These are phyloP conservation scores for Ophiostoma quercus DNA, from an alignment of 2,329 filamentous ascomycete genomes.

Conservation along the genomic window DNA sequence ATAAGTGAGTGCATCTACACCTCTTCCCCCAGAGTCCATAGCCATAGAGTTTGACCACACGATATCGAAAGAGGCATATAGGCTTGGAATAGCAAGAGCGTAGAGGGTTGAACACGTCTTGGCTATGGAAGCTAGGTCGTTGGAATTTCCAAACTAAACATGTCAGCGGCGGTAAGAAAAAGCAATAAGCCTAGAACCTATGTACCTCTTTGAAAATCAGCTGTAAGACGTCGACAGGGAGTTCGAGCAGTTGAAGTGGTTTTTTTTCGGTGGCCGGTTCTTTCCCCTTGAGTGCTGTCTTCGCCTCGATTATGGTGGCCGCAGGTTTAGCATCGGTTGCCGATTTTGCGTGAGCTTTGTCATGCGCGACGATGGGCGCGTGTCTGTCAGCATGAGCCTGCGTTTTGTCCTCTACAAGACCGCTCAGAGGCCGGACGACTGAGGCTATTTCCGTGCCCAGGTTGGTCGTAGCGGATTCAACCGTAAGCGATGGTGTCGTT, in stretches of 20 bases:
- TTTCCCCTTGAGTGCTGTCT: neutral
- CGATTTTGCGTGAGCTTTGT: neutral
- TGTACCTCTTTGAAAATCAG: constrained; percentile 72
- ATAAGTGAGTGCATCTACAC: constrained; percentile 77
- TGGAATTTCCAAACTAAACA: constrained; percentile 69
- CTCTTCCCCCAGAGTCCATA: constrained; percentile 59
- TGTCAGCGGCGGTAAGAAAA: neutral
- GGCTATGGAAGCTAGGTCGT: constrained; percentile 73
- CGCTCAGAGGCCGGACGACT: neutral
- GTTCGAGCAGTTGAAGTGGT: constrained; percentile 58
- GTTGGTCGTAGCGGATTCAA: neutral
- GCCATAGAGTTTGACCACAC: constrained; percentile 73
- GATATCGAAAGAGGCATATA: constrained; percentile 82
- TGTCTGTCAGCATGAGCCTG: neutral
- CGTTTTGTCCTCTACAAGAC: neutral
- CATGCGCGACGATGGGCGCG: neutral
- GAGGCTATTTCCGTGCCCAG: neutral
- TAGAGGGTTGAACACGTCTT: constrained; percentile 74
- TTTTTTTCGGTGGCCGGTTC: neutral
- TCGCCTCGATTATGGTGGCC: neutral
- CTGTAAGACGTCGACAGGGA: constrained; percentile 72
- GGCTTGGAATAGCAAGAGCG: constrained; percentile 66
- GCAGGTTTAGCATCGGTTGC: neutral
- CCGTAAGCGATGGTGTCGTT: neutral
- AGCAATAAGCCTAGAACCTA: constrained; percentile 25